phyloP scores from a whole-genome alignment of 306 rosid species.

The Dalbergia cultrata region DNA sequence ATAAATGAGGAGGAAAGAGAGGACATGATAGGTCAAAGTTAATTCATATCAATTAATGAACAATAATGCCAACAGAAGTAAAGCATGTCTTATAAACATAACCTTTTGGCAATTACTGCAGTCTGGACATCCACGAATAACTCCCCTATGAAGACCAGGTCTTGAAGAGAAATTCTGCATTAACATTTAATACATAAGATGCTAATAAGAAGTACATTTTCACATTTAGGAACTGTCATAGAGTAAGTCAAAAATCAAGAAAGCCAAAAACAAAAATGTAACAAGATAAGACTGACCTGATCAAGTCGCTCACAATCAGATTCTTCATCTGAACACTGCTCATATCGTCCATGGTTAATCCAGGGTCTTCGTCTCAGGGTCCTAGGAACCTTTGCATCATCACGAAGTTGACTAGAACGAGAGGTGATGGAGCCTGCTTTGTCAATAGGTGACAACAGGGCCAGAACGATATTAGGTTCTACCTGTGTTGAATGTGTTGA shows the following conservation, averaged over 20 bases:
- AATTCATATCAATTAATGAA: constrained; percentile 33
- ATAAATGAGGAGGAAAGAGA: constrained; percentile 29
- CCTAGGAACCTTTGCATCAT: constrained; percentile 68
- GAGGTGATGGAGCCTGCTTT: too few species aligned
- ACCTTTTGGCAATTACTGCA: constrained; percentile 95
- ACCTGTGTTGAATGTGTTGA: constrained; percentile 64
- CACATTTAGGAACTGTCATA: constrained; percentile 30
- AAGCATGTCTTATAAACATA: constrained; percentile 11
- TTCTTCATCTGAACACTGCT: constrained; percentile 68
- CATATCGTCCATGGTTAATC: constrained; percentile 68
- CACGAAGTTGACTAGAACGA: constrained; percentile 40
- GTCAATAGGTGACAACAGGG: too few species aligned
- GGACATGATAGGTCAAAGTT: neutral
- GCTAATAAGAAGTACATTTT: constrained; percentile 40
- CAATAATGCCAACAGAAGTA: constrained; percentile 20
- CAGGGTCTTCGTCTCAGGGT: constrained; percentile 74
- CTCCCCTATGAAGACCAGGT: constrained; percentile 79
- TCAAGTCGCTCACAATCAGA: constrained; percentile 70
- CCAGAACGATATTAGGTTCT: constrained; percentile 48
- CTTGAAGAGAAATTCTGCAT: constrained; percentile 75
- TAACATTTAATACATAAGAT: constrained; percentile 46
- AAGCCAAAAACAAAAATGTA: constrained; percentile 39
- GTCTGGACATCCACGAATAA: constrained; percentile 90
- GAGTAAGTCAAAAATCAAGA: constrained; percentile 41
- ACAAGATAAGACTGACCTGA: constrained; percentile 63